Evolutionary conservation across 345 rosid species (phyloP).

Genomic region (Bruguiera gymnorhiza): DNA sequence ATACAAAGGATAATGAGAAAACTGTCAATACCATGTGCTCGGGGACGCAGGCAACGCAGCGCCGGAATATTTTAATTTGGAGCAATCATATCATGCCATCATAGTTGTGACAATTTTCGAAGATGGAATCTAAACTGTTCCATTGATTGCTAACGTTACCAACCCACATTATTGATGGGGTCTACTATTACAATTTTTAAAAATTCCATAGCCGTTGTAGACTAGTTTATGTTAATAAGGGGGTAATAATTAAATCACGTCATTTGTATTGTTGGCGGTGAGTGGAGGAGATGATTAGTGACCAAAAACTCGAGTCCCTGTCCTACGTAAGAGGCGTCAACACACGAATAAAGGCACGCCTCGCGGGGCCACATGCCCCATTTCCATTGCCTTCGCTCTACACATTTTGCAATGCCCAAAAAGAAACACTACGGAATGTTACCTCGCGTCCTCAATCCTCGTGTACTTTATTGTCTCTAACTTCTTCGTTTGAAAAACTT

Average conservation of each 20-base stretch:
- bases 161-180: not conserved
- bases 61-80: too few species aligned
- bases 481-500: not conserved
- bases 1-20: too few species aligned
- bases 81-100: too few species aligned
- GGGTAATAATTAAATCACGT: not conserved
- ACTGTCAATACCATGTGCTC: too few species aligned
- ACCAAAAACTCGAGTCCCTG: conserved; percentile 1
- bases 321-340: not conserved
- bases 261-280: not conserved
- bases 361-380: too few species aligned
- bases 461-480: not conserved
- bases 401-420: not conserved
- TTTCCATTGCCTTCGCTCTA: too few species aligned
- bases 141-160: not conserved
- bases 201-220: not conserved
- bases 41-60: too few species aligned
- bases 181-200: not conserved
- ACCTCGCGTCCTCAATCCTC: not conserved
- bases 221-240: not conserved
- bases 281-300: conserved; percentile 12
- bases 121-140: too few species aligned
- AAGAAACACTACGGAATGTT: not conserved
- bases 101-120: too few species aligned
- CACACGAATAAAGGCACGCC: not conserved